Base-by-base conservation (phyloP, 768 basidiomycete genomes). In the Gloeostereum incarnatum region DNA sequence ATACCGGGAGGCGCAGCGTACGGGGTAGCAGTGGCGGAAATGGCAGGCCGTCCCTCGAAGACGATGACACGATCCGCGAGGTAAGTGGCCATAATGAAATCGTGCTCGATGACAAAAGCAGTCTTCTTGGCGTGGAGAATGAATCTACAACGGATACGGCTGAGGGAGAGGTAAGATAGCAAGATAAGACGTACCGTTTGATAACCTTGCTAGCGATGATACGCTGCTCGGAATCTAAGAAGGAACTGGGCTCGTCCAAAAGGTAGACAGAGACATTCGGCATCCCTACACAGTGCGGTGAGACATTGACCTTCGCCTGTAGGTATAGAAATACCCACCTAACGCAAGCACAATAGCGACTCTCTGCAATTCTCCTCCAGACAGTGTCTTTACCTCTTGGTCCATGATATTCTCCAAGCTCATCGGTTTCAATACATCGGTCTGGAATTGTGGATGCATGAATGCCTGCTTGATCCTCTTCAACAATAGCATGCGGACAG, bases 381-480 rank as follows among this genome's bases (percentile, higher is more conserved):
- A 99, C 14, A 99, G 63, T 17, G 94, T 98, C 69, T 91, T 91
- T 16, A 99, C 96, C 25, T 97, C 91, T 62, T 99, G 93, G 58
- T 99, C 96, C 68, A 99, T 81, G 45, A 99, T 82, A 40, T 78
- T 74, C 29, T 99, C 96, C 51, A 99, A 59, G 56, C 65, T 88
- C 94, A 99, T 97, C 18, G 94, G 94, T 65, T 98, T 98, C 45
- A 98, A 63, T 31, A 98, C 96, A 55, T 98, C 96, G 29, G 86
- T 87, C 60, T 94, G 88, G 83, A 99, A 99, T 61, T 98, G 96
- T n/a, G 93, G 85, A 58, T 96, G 92, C 92, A 98, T 94, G 64
- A 96, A 97, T 21, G 91, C 78, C 16, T 75, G 69, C 63, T 94
- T 93, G 66, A 98, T 96, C 61, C 84, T 79, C 67, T 96, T 97